A percentile compares a stretch with the other conserved stretches of the same genome.
phyloP scores from a whole-genome alignment of 164 flowering plant genomes.

The Malania oleifera region DNA sequence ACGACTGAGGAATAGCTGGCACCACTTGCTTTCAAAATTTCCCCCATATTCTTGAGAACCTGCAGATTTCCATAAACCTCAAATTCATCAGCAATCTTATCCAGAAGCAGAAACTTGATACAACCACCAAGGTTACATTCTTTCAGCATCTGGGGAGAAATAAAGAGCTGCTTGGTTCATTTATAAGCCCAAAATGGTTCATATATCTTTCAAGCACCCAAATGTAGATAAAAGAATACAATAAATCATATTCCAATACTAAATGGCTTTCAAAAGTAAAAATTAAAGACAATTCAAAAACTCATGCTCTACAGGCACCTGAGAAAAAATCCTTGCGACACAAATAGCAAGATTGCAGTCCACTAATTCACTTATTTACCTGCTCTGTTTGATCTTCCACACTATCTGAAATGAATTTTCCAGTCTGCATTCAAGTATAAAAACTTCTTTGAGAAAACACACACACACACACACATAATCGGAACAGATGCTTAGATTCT shows the following conservation, averaged over 20 bases:
- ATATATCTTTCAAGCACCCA: too few species aligned
- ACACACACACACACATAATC: neutral
- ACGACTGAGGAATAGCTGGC: constrained; percentile 81
- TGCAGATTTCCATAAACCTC: constrained; percentile 20
- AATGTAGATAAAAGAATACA: too few species aligned
- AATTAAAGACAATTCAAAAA: too few species aligned
- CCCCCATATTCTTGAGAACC: constrained; percentile 93
- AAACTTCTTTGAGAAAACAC: too few species aligned
- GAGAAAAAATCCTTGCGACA: neutral
- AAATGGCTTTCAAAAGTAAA: too few species aligned
- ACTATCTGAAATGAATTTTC: constrained; percentile 73
- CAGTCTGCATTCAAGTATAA: constrained; percentile 52
- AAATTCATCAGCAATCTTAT: neutral
- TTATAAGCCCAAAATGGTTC: too few species aligned
- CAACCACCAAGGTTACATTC: too few species aligned
- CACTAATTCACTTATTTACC: constrained; percentile 33
- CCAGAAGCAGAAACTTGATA: neutral
- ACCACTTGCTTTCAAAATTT: constrained; percentile 89
- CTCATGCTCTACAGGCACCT: too few species aligned
- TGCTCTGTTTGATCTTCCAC: constrained; percentile 97
- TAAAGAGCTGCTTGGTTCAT: too few species aligned
- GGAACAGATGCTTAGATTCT: neutral
- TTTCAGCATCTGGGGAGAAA: too few species aligned
- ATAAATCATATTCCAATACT: too few species aligned
- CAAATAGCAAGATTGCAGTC: neutral